phyloP scores from a whole-genome alignment of 2,329 filamentous ascomycete genomes.

The Tolypocladium sp. region DNA sequence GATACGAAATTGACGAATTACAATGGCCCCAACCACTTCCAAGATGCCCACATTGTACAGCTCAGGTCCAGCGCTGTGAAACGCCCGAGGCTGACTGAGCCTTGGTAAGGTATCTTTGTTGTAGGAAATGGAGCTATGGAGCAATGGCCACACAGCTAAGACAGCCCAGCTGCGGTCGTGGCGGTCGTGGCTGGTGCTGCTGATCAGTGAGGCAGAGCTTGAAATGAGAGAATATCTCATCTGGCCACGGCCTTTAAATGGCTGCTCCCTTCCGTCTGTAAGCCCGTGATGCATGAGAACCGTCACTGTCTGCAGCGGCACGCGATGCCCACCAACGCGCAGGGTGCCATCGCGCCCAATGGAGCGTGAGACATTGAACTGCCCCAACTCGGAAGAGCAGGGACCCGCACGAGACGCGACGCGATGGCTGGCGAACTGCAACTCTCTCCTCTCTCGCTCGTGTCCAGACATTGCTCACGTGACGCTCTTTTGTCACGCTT shows the following conservation, averaged over 20 bases:
- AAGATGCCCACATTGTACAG: not conserved
- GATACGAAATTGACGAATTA: not conserved
- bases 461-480: not conserved
- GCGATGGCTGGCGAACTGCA: not conserved
- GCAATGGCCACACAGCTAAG: not conserved
- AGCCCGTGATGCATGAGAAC: not conserved
- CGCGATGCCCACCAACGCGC: not conserved
- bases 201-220: not conserved
- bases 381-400: not conserved
- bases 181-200: not conserved
- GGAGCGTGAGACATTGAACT: not conserved
- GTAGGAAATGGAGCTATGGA: too few relatives aligned
- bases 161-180: not conserved
- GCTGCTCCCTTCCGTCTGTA: not conserved
- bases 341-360: not conserved
- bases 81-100: not conserved
- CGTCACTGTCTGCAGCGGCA: not conserved
- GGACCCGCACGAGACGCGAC: not conserved
- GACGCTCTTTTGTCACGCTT: not conserved
- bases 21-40: not conserved
- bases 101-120: not conserved
- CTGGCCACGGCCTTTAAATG: not conserved
- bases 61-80: not conserved
- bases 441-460: not conserved
- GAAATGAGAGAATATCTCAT: not conserved